phyloP scores from a whole-genome alignment of 2,329 filamentous ascomycete species.

The Colletotrichum sp. region DNA sequence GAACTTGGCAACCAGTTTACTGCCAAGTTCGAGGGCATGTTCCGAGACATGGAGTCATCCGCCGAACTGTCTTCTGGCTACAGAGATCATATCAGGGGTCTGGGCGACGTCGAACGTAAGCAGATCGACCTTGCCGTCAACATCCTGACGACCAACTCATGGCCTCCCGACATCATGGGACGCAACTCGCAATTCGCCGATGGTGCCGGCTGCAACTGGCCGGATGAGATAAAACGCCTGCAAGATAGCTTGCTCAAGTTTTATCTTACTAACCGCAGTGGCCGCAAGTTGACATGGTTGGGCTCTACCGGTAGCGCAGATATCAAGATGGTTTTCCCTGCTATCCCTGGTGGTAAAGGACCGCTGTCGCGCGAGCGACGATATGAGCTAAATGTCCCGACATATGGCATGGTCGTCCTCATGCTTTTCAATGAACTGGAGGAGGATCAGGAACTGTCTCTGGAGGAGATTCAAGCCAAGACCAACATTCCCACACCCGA shows the following conservation, averaged over 20 bases:
- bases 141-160: conserved; percentile 91
- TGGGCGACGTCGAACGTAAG: conserved; percentile 58
- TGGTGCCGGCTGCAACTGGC: conserved; percentile 70
- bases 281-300: conserved; percentile 86
- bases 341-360: conserved; percentile 71
- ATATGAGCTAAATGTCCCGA: conserved; percentile 92
- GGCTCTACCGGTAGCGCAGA: conserved; percentile 79
- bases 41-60: conserved; percentile 92
- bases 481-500: conserved; percentile 81
- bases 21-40: conserved; percentile 93
- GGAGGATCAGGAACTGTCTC: conserved; percentile 54
- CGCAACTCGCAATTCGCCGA: conserved; percentile 56
- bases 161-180: conserved; percentile 90
- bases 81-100: conserved; percentile 65
- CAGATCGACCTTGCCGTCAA: conserved; percentile 82
- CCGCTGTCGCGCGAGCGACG: conserved; percentile 68
- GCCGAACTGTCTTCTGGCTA: conserved; percentile 82
- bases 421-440: conserved; percentile 84
- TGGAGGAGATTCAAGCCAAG: conserved; percentile 81
- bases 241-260: conserved; percentile 88
- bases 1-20: conserved; percentile 96
- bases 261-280: conserved; percentile 87
- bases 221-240: conserved; percentile 73
- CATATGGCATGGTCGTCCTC: conserved; percentile 89
- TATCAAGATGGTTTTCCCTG: conserved; percentile 79